phyloP scores from a whole-genome alignment of 768 basidiomycete genomes.

The Sistotremastrum niveocremeum region DNA sequence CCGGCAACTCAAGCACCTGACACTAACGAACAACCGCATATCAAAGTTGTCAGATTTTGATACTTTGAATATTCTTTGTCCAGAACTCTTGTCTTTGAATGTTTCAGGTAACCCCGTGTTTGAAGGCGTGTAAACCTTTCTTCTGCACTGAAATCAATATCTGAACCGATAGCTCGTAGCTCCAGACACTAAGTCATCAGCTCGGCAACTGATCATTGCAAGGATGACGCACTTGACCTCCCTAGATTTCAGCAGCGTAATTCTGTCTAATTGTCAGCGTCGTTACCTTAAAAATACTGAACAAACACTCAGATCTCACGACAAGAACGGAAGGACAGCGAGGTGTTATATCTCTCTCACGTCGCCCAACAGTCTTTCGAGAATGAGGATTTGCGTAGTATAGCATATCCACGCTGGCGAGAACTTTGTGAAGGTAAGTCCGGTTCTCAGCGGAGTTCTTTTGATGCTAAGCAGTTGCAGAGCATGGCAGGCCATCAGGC shows the following conservation, averaged over 20 bases:
- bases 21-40: slow-evolving; percentile 49
- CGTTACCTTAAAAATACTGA: background rate
- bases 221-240: slow-evolving; percentile 45
- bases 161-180: slow-evolving; percentile 15
- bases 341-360: slow-evolving; percentile 68
- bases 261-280: slow-evolving; percentile 4
- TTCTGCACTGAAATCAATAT: background rate
- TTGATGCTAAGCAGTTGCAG: background rate
- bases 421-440: slow-evolving; percentile 48
- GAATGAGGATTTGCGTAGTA: slow-evolving; percentile 28
- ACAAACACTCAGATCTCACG: slow-evolving; percentile 37
- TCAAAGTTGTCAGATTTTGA: slow-evolving; percentile 50
- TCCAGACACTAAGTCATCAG: slow-evolving; percentile 21
- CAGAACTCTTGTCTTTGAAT: slow-evolving; percentile 45
- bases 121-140: slow-evolving; percentile 26
- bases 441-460: background rate
- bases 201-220: slow-evolving; percentile 53
- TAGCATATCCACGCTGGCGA: slow-evolving; percentile 52
- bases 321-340: slow-evolving; percentile 66
- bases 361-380: slow-evolving; percentile 31
- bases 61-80: slow-evolving; percentile 54
- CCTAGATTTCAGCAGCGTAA: slow-evolving; percentile 31
- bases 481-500: slow-evolving; percentile 4
- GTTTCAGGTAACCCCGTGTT: slow-evolving; percentile 52
- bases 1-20: slow-evolving; percentile 37